Evolutionary conservation across 2,329 filamentous ascomycete genomes (phyloP).

Genomic region (Dryadomyces quercivorus): DNA sequence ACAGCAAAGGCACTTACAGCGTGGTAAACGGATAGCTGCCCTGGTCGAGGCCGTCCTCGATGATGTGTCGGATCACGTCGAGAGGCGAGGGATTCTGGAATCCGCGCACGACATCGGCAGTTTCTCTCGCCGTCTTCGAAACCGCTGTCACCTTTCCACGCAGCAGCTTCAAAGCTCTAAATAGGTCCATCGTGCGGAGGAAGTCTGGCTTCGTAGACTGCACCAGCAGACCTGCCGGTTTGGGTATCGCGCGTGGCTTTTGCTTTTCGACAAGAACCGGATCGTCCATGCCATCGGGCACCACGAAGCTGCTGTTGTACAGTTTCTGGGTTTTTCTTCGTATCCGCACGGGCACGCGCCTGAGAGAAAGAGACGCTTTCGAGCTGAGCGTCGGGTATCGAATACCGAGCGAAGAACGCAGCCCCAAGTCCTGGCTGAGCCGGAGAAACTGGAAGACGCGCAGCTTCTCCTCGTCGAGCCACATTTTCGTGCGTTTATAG

Average conservation of each 20-base stretch:
- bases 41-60: slow-evolving; percentile 1
- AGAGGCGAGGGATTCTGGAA: slow-evolving; percentile 1
- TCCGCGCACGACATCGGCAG: neutral
- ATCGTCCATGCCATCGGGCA: slow-evolving; percentile 29
- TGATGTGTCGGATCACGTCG: slow-evolving; percentile 3
- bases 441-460: neutral
- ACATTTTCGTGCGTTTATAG: neutral
- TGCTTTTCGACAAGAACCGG: neutral
- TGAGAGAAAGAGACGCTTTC: slow-evolving; percentile 11
- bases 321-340: slow-evolving; percentile 4
- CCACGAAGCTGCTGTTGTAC: slow-evolving; percentile 17
- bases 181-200: slow-evolving; percentile 5
- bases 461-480: neutral
- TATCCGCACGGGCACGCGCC: neutral
- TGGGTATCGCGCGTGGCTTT: neutral
- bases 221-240: neutral
- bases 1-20: slow-evolving; percentile 5
- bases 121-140: neutral
- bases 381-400: neutral
- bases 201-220: neutral
- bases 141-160: neutral
- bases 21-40: slow-evolving; percentile 9
- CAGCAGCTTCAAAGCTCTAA: neutral
- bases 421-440: neutral
- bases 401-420: neutral